These are phyloP conservation scores for Hibiscus trionum DNA, from an alignment of 345 rosid genomes.

Conservation along the genomic window DNA sequence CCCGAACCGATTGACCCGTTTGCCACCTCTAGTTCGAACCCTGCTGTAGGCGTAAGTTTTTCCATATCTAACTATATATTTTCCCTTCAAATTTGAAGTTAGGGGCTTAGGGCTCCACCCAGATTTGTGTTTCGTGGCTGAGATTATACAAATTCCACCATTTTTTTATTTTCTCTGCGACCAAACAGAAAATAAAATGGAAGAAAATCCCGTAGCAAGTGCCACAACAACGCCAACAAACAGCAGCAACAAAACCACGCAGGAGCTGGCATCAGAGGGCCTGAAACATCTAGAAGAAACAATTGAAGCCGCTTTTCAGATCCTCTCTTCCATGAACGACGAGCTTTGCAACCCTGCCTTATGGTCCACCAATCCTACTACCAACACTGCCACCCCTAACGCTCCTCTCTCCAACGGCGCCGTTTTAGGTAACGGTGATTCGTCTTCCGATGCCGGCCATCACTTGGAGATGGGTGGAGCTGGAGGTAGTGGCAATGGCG, in stretches of 20 bases:
- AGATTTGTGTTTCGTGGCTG: no score
- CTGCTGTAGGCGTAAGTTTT: no score
- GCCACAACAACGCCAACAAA: slow-evolving; percentile 9
- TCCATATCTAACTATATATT: no score
- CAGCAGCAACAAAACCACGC: slow-evolving; percentile 38
- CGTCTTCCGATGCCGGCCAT: slow-evolving; percentile 36
- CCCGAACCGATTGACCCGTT: no score
- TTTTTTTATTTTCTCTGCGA: no score
- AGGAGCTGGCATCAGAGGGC: slow-evolving; percentile 82
- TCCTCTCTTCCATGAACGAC: slow-evolving; percentile 83
- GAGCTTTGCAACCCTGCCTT: slow-evolving; percentile 85
- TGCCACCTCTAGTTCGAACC: no score
- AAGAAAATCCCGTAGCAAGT: slow-evolving; percentile 17
- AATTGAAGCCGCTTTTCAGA: slow-evolving; percentile 73
- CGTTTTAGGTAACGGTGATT: slow-evolving; percentile 30
- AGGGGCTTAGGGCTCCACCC: no score
- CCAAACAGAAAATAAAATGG: slow-evolving; percentile 7
- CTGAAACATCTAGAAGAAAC: slow-evolving; percentile 84
- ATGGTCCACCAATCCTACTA: slow-evolving; percentile 52
- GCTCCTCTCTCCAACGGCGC: slow-evolving; percentile 26
- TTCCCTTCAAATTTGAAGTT: no score
- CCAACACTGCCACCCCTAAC: slow-evolving; percentile 17
- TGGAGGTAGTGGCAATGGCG: slow-evolving; percentile 52
- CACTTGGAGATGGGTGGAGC: slow-evolving; percentile 38
- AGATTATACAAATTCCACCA: no score